A percentile compares a stretch with the other conserved stretches of the same genome.
These are phyloP conservation scores for Coniochaeta sp. DNA, from an alignment of 2,329 filamentous ascomycete species.

Conservation along the genomic window DNA sequence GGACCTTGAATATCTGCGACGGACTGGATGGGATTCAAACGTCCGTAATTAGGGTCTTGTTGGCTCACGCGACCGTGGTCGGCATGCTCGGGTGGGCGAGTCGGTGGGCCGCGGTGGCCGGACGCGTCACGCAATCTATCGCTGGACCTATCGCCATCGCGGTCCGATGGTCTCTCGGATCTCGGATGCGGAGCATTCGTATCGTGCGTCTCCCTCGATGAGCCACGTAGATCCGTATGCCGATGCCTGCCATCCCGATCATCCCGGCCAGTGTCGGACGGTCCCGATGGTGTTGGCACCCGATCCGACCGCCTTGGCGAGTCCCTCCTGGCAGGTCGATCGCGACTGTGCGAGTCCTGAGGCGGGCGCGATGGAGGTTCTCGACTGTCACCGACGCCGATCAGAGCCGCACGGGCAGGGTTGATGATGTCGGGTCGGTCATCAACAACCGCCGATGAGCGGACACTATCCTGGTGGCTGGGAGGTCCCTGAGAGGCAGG, in stretches of 20 bases:
- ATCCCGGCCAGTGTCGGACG: constrained; percentile 33
- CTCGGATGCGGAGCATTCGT: constrained; percentile 13
- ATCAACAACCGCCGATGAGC: constrained; percentile 32
- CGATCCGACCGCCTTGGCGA: constrained; percentile 36
- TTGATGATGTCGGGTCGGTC: constrained; percentile 29
- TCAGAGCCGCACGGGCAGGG: neutral
- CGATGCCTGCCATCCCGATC: constrained; percentile 38
- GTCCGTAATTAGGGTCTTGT: constrained; percentile 56
- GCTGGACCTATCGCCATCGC: constrained; percentile 27
- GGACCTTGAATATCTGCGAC: constrained; percentile 44
- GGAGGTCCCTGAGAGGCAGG: constrained; percentile 32
- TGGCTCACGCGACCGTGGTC: constrained; percentile 44
- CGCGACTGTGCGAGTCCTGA: constrained; percentile 35
- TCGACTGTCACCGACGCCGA: constrained; percentile 11
- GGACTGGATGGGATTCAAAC: constrained; percentile 46
- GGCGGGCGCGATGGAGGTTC: constrained; percentile 24
- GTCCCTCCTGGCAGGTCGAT: constrained; percentile 31
- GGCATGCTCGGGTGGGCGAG: constrained; percentile 25
- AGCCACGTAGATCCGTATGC: constrained; percentile 24
- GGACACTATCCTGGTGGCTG: constrained; percentile 49
- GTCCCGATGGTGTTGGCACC: constrained; percentile 11
- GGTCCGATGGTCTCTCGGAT: constrained; percentile 26
- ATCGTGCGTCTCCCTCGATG: constrained; percentile 21
- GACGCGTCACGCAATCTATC: constrained; percentile 16
- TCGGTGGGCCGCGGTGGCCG: constrained; percentile 20